These are phyloP conservation scores for Trypanosoma melophagium DNA, from an alignment of 208 protist genomes.

Conservation along the genomic window DNA sequence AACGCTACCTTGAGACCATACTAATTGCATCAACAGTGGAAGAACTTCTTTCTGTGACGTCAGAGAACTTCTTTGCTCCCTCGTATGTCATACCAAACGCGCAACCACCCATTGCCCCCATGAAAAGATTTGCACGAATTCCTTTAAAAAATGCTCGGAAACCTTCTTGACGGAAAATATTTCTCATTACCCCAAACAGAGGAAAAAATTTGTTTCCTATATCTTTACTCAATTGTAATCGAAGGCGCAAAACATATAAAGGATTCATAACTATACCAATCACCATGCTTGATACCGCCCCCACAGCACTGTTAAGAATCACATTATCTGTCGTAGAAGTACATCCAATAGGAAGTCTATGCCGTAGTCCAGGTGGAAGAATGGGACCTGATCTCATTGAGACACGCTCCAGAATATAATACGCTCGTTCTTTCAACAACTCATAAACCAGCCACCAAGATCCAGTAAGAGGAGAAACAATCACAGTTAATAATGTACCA, in stretches of 20 bases:
- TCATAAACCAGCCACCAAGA: slow-evolving; percentile 87
- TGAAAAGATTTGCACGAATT: slow-evolving; percentile 63
- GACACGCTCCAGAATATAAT: slow-evolving; percentile 33
- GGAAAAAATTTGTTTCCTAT: slow-evolving; percentile 45
- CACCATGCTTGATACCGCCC: slow-evolving; percentile 55
- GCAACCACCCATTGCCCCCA: slow-evolving; percentile 59
- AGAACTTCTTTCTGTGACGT: slow-evolving; percentile 29
- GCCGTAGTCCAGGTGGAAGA: slow-evolving; percentile 25
- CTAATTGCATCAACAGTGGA: no score
- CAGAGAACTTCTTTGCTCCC: slow-evolving; percentile 75
- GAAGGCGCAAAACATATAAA: slow-evolving; percentile 75
- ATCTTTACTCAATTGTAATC: slow-evolving; percentile 58
- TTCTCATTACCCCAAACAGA: slow-evolving; percentile 37
- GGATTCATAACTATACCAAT: slow-evolving; percentile 76
- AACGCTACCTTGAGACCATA: no score
- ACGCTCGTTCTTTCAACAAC: slow-evolving; percentile 58
- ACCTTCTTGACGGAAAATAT: slow-evolving; percentile 61
- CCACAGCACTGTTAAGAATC: slow-evolving; percentile 68
- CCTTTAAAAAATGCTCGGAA: slow-evolving; percentile 68
- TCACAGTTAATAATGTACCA: slow-evolving; percentile 70
- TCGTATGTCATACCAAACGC: slow-evolving; percentile 83
- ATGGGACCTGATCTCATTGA: slow-evolving; percentile 18
- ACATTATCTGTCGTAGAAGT: slow-evolving; percentile 72
- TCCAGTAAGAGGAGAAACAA: slow-evolving; percentile 67
- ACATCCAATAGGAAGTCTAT: slow-evolving; percentile 39